A percentile compares a stretch with the other conserved stretches of the same genome.
phyloP scores from a whole-genome alignment of 768 basidiomycete species.

The Inosperma sp. region DNA sequence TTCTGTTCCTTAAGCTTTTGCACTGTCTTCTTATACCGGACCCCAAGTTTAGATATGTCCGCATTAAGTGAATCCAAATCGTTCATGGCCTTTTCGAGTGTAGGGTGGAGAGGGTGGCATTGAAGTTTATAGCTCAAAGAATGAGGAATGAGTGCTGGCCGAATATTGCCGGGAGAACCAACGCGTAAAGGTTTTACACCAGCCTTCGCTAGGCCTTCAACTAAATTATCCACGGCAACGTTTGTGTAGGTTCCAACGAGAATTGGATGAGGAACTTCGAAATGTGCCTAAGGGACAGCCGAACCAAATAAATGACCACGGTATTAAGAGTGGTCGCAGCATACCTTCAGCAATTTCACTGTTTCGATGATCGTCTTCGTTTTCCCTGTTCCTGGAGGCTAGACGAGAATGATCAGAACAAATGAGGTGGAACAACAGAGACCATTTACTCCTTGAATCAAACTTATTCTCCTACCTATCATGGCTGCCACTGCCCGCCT shows the following conservation, averaged over 20 bases:
- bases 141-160: conserved; percentile 47
- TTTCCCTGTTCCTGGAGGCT: conserved; percentile 93
- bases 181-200: conserved; percentile 74
- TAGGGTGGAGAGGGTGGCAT: conserved; percentile 50
- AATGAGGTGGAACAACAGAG: not conserved
- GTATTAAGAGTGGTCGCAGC: conserved; percentile 1
- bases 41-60: conserved; percentile 13
- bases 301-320: not conserved
- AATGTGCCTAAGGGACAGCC: conserved; percentile 70
- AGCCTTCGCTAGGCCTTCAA: conserved; percentile 60
- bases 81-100: conserved; percentile 39
- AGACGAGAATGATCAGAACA: conserved; percentile 11
- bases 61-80: conserved; percentile 26
- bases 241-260: conserved; percentile 95
- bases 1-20: conserved; percentile 16
- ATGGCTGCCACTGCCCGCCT: conserved; percentile 79
- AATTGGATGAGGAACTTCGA: conserved; percentile 76
- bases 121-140: conserved; percentile 63
- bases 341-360: conserved; percentile 71
- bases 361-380: conserved; percentile 89
- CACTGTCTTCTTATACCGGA: conserved; percentile 16
- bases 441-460: conserved; percentile 78
- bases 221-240: conserved; percentile 86
- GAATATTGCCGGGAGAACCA: conserved; percentile 59
- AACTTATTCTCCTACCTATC: conserved; percentile 71